A percentile compares a stretch with the other conserved stretches of the same genome.
These are phyloP conservation scores for Nannochloropsis granulata DNA, from an alignment of 108 stramenopile species.

Conservation along the genomic window DNA sequence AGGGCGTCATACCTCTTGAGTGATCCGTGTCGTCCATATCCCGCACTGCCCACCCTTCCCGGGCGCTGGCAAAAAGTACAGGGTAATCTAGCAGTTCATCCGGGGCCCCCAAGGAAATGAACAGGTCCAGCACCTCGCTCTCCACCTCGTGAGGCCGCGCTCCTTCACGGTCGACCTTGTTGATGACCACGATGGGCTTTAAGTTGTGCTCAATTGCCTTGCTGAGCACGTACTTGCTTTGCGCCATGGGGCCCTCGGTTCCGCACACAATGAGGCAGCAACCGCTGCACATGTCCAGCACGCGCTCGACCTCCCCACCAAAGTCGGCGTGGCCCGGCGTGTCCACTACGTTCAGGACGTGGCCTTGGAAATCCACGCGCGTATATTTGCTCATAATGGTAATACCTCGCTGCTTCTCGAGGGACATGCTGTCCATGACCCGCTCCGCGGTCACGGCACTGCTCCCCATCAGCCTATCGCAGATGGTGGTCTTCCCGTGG, in stretches of 20 bases:
- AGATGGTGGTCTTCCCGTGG: slow-evolving; percentile 24
- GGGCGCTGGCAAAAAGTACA: slow-evolving; percentile 80
- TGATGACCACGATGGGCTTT: slow-evolving; percentile 89
- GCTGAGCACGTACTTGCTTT: slow-evolving; percentile 63
- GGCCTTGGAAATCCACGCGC: slow-evolving; percentile 52
- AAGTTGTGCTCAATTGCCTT: slow-evolving; percentile 81
- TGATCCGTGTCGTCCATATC: not conserved
- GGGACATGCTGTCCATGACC: slow-evolving; percentile 34
- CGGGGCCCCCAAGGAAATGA: slow-evolving; percentile 81
- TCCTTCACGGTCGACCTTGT: slow-evolving; percentile 52
- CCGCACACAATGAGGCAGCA: slow-evolving; percentile 86
- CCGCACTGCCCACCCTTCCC: slow-evolving; percentile 54
- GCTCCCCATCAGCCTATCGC: slow-evolving; percentile 27
- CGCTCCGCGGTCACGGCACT: slow-evolving; percentile 9
- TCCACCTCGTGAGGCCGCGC: slow-evolving; percentile 81
- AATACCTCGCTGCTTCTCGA: slow-evolving; percentile 73
- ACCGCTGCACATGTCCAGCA: slow-evolving; percentile 92
- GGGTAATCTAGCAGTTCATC: slow-evolving; percentile 96
- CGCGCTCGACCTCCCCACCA: slow-evolving; percentile 95
- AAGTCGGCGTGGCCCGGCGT: slow-evolving; percentile 97
- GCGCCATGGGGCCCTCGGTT: slow-evolving; percentile 85
- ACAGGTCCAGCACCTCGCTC: slow-evolving; percentile 92
- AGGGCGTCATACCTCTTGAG: slow-evolving; percentile 50
- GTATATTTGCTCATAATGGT: slow-evolving; percentile 92
- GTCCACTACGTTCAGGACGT: slow-evolving; percentile 64